Base-by-base conservation (phyloP, 169 alveolate genomes). In the Plasmodium gonderi region DNA sequence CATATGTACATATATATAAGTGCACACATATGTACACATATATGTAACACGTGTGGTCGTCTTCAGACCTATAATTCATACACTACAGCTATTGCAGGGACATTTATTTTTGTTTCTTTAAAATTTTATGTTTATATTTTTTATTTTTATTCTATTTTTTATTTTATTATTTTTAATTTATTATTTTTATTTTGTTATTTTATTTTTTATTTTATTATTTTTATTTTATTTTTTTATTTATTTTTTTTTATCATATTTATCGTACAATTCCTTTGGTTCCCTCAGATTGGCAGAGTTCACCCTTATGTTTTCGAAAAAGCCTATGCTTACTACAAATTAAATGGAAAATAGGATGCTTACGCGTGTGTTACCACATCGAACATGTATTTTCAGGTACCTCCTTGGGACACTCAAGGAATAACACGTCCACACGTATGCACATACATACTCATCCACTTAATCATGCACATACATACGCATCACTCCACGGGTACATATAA, bases 241-340 rank as follows among this genome's bases (percentile, higher is more conserved):
- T 0, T 6, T 11, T n/a, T 11, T 60, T 14, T 60, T 36, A 14
- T 23, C 17, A 23, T 69, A 5, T 31, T 76, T 33, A 23, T 40
- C 89, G 51, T 82, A 82, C 91, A 82, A 82, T 26, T 44, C 91
- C 74, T 82, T 82, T 8, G 91, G 91, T 36, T 82, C 91, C 51
- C 31, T 82, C 60, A 82, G 40, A 82, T 82, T 68, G 51, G 91
- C 91, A 8, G 72, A 31, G 60, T 82, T 82, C 33, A 82, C 91
- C 40, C 91, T 29, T 47, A 82, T 82, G 60, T 82, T 82, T 54
- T 82, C 91, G 23, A 82, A 82, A 60, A 82, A 82, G 2, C 91
- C 91, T 47, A 82, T 44, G 76, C 91, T 82, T 20, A 82, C 91
- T 82, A 11, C 38, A 45, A 68, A 44, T 9, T 36, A 11, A 69